Percentiles rank a stretch among this genome's conserved stretches.
These are phyloP conservation scores for Cladosporium cucumerinum DNA, from an alignment of 2,329 filamentous ascomycete species.

Conservation along the genomic window DNA sequence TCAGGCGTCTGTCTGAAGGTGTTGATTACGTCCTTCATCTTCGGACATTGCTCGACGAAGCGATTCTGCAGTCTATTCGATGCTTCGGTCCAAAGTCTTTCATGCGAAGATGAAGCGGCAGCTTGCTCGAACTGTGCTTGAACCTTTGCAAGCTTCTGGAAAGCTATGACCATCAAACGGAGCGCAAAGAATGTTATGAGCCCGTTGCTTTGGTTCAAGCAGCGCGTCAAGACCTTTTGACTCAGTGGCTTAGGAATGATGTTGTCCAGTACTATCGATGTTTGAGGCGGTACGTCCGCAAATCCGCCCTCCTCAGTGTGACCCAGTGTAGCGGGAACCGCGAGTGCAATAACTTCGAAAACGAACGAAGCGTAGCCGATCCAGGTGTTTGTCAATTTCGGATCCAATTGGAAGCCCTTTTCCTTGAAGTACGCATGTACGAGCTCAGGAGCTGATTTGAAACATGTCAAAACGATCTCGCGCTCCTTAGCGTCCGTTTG, in stretches of 20 bases:
- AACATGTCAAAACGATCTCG: conserved; percentile 76
- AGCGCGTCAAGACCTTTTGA: conserved; percentile 74
- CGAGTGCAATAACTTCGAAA: conserved; percentile 73
- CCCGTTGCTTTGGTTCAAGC: conserved; percentile 72
- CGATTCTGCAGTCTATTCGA: conserved; percentile 65
- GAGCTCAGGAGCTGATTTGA: conserved; percentile 77
- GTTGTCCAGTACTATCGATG: conserved; percentile 76
- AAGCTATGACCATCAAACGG: conserved; percentile 71
- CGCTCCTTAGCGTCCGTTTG: conserved; percentile 79
- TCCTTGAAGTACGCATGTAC: conserved; percentile 85
- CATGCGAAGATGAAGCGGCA: background rate
- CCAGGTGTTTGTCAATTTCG: conserved; percentile 90
- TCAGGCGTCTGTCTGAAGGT: conserved; percentile 67
- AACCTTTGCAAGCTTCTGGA: conserved; percentile 70
- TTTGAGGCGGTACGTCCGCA: conserved; percentile 69
- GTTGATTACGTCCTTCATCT: conserved; percentile 74
- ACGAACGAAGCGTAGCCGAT: conserved; percentile 88
- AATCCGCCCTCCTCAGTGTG: conserved; percentile 53
- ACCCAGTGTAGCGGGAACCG: conserved; percentile 70
- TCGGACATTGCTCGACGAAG: conserved; percentile 74
- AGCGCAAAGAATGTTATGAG: conserved; percentile 82
- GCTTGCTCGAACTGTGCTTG: conserved; percentile 59
- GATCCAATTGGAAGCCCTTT: conserved; percentile 78
- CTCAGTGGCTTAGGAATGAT: conserved; percentile 79
- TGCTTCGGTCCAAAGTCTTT: conserved; percentile 64